Conservation (phyloP, 768 basidiomycete genomes). For the Terana coerulea region DNA sequence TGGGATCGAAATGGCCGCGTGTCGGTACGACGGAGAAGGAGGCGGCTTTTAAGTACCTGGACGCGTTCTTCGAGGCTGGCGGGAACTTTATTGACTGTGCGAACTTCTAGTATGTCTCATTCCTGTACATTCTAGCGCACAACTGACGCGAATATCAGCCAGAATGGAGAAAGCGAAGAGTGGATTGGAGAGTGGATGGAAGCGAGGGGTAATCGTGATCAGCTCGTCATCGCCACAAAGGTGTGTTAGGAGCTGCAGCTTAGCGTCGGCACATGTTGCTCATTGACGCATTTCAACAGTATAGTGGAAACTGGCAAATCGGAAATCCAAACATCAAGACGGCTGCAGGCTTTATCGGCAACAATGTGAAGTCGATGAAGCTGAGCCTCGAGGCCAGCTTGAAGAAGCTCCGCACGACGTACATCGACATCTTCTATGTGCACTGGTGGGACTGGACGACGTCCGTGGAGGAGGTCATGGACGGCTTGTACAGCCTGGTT, state of each 20-base stretch:
- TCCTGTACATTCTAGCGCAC: not conserved
- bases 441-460: constrained; percentile 39
- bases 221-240: constrained; percentile 32
- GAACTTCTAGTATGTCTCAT: constrained; percentile 29
- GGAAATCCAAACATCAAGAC: not conserved
- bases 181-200: constrained; percentile 41
- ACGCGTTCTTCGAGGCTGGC: constrained; percentile 32
- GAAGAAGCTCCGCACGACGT: constrained; percentile 38
- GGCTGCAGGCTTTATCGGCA: constrained; percentile 35
- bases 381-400: constrained; percentile 30
- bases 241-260: constrained; percentile 15
- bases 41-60: constrained; percentile 34
- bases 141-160: constrained; percentile 18
- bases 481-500: constrained; percentile 32
- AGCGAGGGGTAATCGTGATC: constrained; percentile 30
- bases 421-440: constrained; percentile 43
- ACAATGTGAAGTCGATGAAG: constrained; percentile 31
- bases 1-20: constrained; percentile 34
- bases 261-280: not conserved
- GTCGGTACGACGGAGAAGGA: constrained; percentile 31
- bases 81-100: constrained; percentile 21
- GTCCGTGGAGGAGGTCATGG: constrained; percentile 38
- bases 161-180: constrained; percentile 27
- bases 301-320: constrained; percentile 11
- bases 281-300: not conserved